phyloP scores from a whole-genome alignment of 805 yeast genomes.

The Candida boleticola region DNA sequence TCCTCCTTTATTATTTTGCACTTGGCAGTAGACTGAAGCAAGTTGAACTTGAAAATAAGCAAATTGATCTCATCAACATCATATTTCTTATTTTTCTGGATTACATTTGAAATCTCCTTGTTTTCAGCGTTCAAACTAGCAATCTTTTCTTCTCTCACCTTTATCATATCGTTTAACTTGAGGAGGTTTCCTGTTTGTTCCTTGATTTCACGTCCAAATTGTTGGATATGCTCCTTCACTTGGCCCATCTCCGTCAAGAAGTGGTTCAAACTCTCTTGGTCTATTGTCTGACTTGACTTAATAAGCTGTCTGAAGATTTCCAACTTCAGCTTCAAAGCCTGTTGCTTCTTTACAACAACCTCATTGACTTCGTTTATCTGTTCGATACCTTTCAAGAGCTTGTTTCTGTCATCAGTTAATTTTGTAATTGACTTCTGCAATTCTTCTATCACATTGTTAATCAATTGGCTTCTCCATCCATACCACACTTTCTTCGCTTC shows the following conservation, averaged over 20 bases:
- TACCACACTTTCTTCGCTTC: slow-evolving; percentile 60
- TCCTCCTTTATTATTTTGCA: slow-evolving; percentile 10
- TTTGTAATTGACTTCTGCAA: slow-evolving; percentile 14
- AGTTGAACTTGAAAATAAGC: slow-evolving; percentile 18
- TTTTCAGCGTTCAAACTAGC: slow-evolving; percentile 11
- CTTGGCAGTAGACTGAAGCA: slow-evolving; percentile 26
- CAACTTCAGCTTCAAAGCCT: background rate
- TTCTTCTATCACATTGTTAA: slow-evolving; percentile 42
- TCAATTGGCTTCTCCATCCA: slow-evolving; percentile 56
- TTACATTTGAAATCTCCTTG: slow-evolving; percentile 7
- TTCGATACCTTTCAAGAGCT: slow-evolving; percentile 4
- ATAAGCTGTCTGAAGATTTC: background rate
- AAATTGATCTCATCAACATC: slow-evolving; percentile 18
- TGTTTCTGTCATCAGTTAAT: slow-evolving; percentile 4
- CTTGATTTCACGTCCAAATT: slow-evolving; percentile 10
- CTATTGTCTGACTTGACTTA: slow-evolving; percentile 3
- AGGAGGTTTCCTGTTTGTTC: slow-evolving; percentile 9
- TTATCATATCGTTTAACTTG: slow-evolving; percentile 10
- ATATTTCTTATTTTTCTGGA: slow-evolving; percentile 16
- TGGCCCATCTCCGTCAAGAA: slow-evolving; percentile 13
- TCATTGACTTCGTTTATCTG: slow-evolving; percentile 9
- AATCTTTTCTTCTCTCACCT: slow-evolving; percentile 10
- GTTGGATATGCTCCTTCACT: slow-evolving; percentile 1
- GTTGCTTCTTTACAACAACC: background rate
- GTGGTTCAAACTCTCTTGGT: slow-evolving; percentile 10